Percentiles rank a stretch among this genome's conserved stretches.
phyloP scores from a whole-genome alignment of 23 red algal genomes.

The Gracilaria gracilis region DNA sequence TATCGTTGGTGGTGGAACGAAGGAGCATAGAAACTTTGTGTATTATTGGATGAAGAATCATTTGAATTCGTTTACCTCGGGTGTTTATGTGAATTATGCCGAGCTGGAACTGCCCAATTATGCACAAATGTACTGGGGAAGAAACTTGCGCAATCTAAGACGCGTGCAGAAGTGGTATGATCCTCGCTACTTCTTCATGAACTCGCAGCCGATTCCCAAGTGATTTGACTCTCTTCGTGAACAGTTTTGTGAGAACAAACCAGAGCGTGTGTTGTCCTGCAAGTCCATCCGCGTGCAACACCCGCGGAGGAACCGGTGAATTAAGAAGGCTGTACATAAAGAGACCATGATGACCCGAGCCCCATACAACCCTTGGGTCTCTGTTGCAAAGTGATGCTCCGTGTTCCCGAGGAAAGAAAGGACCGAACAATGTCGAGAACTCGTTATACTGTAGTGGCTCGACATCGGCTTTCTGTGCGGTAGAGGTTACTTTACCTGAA shows the following conservation, averaged over 20 bases:
- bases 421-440: too few species aligned
- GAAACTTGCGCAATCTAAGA: slow-evolving; percentile 9
- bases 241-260: background rate
- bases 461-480: too few species aligned
- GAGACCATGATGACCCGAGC: too few species aligned
- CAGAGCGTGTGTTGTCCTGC: background rate
- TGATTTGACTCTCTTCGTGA: background rate
- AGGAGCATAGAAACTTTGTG: slow-evolving; percentile 21
- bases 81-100: slow-evolving; percentile 66
- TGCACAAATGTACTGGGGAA: slow-evolving; percentile 65
- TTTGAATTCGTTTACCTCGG: slow-evolving; percentile 45
- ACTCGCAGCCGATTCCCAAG: slow-evolving; percentile 60
- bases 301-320: too few species aligned
- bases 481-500: too few species aligned
- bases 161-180: slow-evolving; percentile 45
- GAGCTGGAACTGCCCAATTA: slow-evolving; percentile 50
- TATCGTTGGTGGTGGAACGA: slow-evolving; percentile 51
- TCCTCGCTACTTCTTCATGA: slow-evolving; percentile 55
- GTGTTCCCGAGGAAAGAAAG: too few species aligned
- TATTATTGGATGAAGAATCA: slow-evolving; percentile 65
- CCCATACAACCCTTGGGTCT: too few species aligned
- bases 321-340: too few species aligned
- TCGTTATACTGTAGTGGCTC: too few species aligned
- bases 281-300: too few species aligned
- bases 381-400: too few species aligned